These are phyloP conservation scores for Diaporthe sp. DNA, from an alignment of 2,329 filamentous ascomycete genomes.

Conservation along the genomic window DNA sequence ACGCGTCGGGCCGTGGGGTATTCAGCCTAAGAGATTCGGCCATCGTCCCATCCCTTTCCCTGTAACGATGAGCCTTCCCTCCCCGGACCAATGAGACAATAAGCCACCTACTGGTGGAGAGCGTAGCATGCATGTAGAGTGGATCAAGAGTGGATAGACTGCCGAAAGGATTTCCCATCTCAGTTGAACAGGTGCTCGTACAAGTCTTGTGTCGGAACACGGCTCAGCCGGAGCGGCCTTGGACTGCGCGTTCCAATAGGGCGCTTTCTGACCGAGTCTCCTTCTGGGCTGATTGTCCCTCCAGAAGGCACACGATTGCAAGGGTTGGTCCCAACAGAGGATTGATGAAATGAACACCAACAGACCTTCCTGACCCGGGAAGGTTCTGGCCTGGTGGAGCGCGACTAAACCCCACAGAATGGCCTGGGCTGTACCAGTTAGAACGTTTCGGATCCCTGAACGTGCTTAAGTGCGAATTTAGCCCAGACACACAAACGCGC, in stretches of 20 bases:
- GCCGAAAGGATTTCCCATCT: conserved; percentile 15
- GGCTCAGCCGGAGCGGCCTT: background rate
- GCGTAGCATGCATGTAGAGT: background rate
- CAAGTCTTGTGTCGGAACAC: conserved; percentile 11
- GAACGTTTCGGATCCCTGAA: conserved; percentile 30
- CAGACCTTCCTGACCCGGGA: conserved; percentile 24
- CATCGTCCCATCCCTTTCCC: conserved; percentile 11
- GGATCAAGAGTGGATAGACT: background rate
- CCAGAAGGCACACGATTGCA: conserved; percentile 8
- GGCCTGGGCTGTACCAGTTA: conserved; percentile 25
- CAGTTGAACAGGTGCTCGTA: conserved; percentile 11
- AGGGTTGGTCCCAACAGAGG: conserved; percentile 9
- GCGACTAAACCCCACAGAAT: conserved; percentile 20
- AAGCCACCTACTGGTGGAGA: background rate
- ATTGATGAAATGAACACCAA: conserved; percentile 20
- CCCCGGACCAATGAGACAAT: conserved; percentile 12
- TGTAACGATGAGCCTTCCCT: background rate
- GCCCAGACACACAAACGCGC: conserved; percentile 18
- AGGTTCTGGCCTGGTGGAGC: conserved; percentile 17
- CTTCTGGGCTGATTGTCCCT: conserved; percentile 9
- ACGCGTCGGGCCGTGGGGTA: conserved; percentile 27
- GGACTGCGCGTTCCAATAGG: background rate
- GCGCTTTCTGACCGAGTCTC: background rate
- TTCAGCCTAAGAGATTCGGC: conserved; percentile 2
- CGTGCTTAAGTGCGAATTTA: conserved; percentile 24